Base-by-base conservation (phyloP, 1,284 basidiomycete genomes). In the Irpex rosettiformis region DNA sequence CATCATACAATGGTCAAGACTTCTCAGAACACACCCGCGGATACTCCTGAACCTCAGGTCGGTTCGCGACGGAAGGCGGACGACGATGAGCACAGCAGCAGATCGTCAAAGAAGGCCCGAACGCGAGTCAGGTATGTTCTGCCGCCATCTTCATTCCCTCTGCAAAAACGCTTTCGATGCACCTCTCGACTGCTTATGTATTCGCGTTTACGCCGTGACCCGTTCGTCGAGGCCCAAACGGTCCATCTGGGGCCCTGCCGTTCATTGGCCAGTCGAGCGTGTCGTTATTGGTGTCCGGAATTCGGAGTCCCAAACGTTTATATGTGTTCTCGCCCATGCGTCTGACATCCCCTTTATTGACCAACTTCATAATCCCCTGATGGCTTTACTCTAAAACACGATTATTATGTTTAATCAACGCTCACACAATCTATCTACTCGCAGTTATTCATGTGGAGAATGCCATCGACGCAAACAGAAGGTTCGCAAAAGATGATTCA, bases 391-490 rank as follows among this genome's bases (percentile, higher is more conserved):
- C 11, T 18, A 25, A 29, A 11, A 22, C 25, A 25, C 27, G 48
- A 51, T 22, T 27, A 25, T 51, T 29, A 16, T 10, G 27, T 51
- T 22, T 24, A 29, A 51, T 37, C n/a, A 18, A 51, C 48, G 49
- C 30, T 27, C 45, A 37, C 22, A 25, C 37, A 48, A 49, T 57
- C 21, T 64, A 25, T 30, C n/a, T 40, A 25, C 51, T 22, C 55
- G 52, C 66, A 91, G 90, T 70, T 92, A 91, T 65, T 91, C 89
- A n/a, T 92, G 89, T 61, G 89, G 89, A 33, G 89, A 92, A 75
- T 92, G 90, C 63, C 90, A 92, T 75, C 83, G 89, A 27, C 78
- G 89, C 60, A 92, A 92, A 70, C 89, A 92, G 73, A 91, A 91
- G 82, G 89, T 88, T 55, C 49, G 37, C 53, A 28, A 43, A 57